Conservation (phyloP, 2,329 filamentous ascomycete genomes). For the Cladophialophora psammophila region DNA sequence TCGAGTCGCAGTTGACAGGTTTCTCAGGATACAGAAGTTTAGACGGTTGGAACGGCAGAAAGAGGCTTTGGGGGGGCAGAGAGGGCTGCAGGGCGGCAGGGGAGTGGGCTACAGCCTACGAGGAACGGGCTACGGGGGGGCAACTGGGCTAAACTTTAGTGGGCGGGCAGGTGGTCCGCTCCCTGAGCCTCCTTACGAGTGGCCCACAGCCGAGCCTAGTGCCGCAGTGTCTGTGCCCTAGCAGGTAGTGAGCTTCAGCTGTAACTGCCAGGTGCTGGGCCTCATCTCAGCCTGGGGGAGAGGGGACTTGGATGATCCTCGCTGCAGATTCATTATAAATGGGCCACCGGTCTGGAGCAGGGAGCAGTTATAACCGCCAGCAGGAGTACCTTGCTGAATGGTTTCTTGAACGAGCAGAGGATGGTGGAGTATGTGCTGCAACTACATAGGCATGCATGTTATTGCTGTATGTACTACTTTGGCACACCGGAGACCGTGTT, state of each 20-base stretch:
- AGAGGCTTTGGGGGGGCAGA: slow-evolving; percentile 11
- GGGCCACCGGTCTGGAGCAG: not conserved
- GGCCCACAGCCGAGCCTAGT: slow-evolving; percentile 15
- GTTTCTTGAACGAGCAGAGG: too few species aligned
- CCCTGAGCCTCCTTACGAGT: not conserved
- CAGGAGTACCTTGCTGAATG: too few species aligned
- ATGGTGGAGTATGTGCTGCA: too few species aligned
- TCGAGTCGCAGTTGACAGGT: slow-evolving; percentile 4
- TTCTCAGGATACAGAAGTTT: slow-evolving; percentile 9
- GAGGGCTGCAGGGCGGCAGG: not conserved
- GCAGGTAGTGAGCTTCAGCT: slow-evolving; percentile 2
- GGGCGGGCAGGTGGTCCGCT: slow-evolving; percentile 1
- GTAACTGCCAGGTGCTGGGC: not conserved
- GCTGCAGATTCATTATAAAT: not conserved
- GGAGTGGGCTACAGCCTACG: not conserved
- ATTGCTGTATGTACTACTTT: too few species aligned
- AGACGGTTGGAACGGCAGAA: slow-evolving; percentile 2
- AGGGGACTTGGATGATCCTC: not conserved
- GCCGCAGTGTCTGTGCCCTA: slow-evolving; percentile 3
- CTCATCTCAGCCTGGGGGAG: slow-evolving; percentile 2
- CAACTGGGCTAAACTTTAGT: slow-evolving; percentile 3
- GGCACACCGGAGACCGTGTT: too few species aligned
- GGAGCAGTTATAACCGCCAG: too few species aligned
- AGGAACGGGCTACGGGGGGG: not conserved
- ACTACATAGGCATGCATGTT: too few species aligned